These are phyloP conservation scores for Colletotrichum sp. DNA, from an alignment of 2,329 filamentous ascomycete species.

Conservation along the genomic window DNA sequence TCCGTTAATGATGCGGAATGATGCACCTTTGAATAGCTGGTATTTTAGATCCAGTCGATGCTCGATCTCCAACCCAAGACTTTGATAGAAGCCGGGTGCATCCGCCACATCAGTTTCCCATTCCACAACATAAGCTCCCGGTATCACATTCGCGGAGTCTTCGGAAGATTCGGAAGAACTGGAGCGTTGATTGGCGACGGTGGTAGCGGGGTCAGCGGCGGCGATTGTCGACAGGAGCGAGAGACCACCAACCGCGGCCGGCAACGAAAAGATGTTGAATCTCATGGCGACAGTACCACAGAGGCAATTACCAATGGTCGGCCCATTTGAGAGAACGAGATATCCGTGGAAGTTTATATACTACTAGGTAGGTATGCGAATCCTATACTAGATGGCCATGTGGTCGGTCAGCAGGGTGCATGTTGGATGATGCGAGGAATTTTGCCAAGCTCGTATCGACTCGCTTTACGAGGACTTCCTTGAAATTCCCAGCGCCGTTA, in stretches of 20 bases:
- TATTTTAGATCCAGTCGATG: conserved; percentile 24
- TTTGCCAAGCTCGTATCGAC: background rate
- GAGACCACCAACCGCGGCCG: background rate
- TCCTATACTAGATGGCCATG: background rate
- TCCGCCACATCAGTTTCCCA: conserved; percentile 14
- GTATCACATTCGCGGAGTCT: background rate
- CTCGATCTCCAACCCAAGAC: conserved; percentile 18
- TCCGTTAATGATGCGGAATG: conserved; percentile 24
- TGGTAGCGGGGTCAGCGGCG: rapidly evolving
- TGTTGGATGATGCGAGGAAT: background rate
- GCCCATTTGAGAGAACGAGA: background rate
- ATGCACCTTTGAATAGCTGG: conserved; percentile 27
- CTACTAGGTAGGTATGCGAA: too few relatives aligned
- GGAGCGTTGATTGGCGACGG: rapidly evolving
- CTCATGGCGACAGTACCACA: background rate
- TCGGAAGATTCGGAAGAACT: background rate
- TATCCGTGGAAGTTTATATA: background rate
- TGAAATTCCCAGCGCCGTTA: background rate
- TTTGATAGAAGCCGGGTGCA: conserved; percentile 10
- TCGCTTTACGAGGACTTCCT: background rate
- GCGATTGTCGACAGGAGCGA: background rate
- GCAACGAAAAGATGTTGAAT: background rate
- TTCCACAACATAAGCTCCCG: conserved; percentile 28
- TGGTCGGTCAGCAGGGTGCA: background rate
- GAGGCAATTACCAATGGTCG: rapidly evolving